Conservation (phyloP, 192 early-diverging fungal genomes). For the Geranomyces michiganensis region DNA sequence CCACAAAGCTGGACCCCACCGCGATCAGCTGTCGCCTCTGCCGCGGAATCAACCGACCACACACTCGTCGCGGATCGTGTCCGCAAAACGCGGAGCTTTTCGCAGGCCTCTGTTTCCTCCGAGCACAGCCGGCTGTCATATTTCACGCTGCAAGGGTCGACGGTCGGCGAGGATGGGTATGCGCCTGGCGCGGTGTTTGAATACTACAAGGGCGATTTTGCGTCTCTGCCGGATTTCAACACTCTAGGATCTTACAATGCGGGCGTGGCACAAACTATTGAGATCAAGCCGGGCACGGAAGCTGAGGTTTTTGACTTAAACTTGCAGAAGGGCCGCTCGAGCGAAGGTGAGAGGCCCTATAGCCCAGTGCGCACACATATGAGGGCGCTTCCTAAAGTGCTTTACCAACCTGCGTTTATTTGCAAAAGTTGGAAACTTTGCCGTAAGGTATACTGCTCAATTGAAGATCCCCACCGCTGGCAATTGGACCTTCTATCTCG, state of each 20-base stretch:
- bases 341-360: slow-evolving; percentile 9
- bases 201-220: slow-evolving; percentile 35
- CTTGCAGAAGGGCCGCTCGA: slow-evolving; percentile 13
- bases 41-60: no score
- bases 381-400: neutral
- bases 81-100: slow-evolving; percentile 12
- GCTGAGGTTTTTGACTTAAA: slow-evolving; percentile 14
- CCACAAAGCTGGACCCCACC: no score
- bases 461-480: slow-evolving; percentile 33
- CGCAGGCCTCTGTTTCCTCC: slow-evolving; percentile 12
- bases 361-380: neutral
- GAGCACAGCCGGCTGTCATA: slow-evolving; percentile 17
- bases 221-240: slow-evolving; percentile 31
- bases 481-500: slow-evolving; percentile 33
- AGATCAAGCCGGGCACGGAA: slow-evolving; percentile 22
- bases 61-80: no score
- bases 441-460: slow-evolving; percentile 30
- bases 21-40: no score
- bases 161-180: slow-evolving; percentile 16
- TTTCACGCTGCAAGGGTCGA: slow-evolving; percentile 6
- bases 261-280: slow-evolving; percentile 10
- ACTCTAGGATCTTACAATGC: neutral
- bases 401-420: neutral
- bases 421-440: slow-evolving; percentile 30
- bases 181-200: slow-evolving; percentile 24